A percentile compares a stretch with the other conserved stretches of the same genome.
Evolutionary conservation across 2,329 filamentous ascomycete species (phyloP).

Genomic region (Verticillium dahliae): DNA sequence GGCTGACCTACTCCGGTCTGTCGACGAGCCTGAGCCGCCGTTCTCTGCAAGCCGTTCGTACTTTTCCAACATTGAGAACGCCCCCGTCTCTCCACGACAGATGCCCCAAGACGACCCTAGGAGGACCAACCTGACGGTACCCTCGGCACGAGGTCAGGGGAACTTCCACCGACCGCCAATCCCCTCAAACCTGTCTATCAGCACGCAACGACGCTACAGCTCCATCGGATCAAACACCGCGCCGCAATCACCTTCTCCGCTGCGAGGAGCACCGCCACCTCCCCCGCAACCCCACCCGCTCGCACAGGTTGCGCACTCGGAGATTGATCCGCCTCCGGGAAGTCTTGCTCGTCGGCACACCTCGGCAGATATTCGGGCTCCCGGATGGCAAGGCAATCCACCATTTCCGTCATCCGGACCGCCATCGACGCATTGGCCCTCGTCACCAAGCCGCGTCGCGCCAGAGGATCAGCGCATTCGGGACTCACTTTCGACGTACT

Average conservation of each 20-base stretch:
- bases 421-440: conserved; percentile 44
- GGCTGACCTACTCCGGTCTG: conserved; percentile 45
- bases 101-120: conserved; percentile 78
- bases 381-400: conserved; percentile 59
- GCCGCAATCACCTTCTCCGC: conserved; percentile 65
- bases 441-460: conserved; percentile 43
- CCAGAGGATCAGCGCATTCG: conserved; percentile 49
- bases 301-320: conserved; percentile 32
- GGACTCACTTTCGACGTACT: conserved; percentile 51
- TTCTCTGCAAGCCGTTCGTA: conserved; percentile 60
- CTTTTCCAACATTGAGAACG: conserved; percentile 62
- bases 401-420: conserved; percentile 53
- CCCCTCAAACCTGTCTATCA: conserved; percentile 77
- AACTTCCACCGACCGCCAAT: conserved; percentile 71
- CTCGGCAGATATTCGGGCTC: conserved; percentile 87
- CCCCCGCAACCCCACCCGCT: conserved; percentile 64
- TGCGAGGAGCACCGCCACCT: conserved; percentile 59
- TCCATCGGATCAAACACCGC: conserved; percentile 69
- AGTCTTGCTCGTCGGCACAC: conserved; percentile 82
- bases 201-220: conserved; percentile 73
- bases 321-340: conserved; percentile 52
- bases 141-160: conserved; percentile 45
- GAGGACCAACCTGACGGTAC: conserved; percentile 59
- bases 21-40: conserved; percentile 61
- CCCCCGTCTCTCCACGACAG: conserved; percentile 82